A percentile compares a stretch with the other conserved stretches of the same genome.
Conservation (phyloP, 768 basidiomycete species). For the Suillus subaureus region DNA sequence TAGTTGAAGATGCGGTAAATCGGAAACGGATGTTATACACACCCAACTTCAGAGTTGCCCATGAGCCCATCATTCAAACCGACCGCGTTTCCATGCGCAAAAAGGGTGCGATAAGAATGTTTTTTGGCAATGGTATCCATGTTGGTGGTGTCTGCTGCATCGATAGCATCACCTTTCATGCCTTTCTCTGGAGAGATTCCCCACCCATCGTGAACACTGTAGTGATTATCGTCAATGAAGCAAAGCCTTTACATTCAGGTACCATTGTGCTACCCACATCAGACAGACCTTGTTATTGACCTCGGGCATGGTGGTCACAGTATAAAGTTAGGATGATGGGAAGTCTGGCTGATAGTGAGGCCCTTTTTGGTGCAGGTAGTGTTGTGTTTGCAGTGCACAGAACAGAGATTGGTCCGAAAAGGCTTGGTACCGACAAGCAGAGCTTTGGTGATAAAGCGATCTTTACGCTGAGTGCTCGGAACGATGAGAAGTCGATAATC, state of each 20-base stretch:
- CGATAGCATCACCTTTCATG: slow-evolving; percentile 87
- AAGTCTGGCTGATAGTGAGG: neutral
- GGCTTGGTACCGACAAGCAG: neutral
- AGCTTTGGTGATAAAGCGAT: slow-evolving; percentile 6
- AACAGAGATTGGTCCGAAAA: neutral
- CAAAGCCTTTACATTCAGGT: neutral
- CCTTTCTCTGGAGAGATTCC: slow-evolving; percentile 71
- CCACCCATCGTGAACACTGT: slow-evolving; percentile 96
- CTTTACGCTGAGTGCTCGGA: neutral
- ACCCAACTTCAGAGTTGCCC: slow-evolving; percentile 99
- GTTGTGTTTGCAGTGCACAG: neutral
- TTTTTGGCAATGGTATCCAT: slow-evolving; percentile 88
- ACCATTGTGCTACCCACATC: slow-evolving; percentile 54
- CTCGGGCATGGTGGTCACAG: slow-evolving; percentile 39
- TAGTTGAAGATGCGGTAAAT: neutral
- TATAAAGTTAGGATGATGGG: neutral
- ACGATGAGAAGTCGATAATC: slow-evolving; percentile 1
- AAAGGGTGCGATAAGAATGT: slow-evolving; percentile 69
- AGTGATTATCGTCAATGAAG: neutral
- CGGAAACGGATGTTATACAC: slow-evolving; percentile 30
- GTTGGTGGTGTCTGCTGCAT: slow-evolving; percentile 78
- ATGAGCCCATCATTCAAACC: slow-evolving; percentile 92
- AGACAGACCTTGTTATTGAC: slow-evolving; percentile 90
- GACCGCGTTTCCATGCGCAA: slow-evolving; percentile 90
- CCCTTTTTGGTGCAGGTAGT: neutral